These are phyloP conservation scores for Calonectria hongkongensis DNA, from an alignment of 2,329 filamentous ascomycete genomes.

Conservation along the genomic window DNA sequence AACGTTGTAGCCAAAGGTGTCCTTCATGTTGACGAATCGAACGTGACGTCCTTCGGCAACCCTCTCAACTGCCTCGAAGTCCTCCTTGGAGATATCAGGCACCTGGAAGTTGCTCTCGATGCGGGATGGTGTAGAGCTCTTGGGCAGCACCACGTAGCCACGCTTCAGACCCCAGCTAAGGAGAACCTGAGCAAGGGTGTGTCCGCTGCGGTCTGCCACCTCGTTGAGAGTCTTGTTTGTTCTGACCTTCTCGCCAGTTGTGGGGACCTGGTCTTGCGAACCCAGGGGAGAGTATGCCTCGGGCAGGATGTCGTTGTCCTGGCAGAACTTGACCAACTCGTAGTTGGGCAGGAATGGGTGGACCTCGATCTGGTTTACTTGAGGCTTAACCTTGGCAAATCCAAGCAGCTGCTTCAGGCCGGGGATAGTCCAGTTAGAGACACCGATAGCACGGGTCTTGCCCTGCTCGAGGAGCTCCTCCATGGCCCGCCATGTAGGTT, in stretches of 20 bases:
- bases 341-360: conserved; percentile 68
- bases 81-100: conserved; percentile 68
- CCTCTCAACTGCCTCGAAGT: conserved; percentile 67
- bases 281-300: conserved; percentile 78
- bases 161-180: conserved; percentile 78
- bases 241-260: conserved; percentile 54
- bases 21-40: conserved; percentile 89
- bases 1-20: conserved; percentile 84
- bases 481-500: conserved; percentile 74
- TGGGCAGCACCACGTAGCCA: conserved; percentile 81
- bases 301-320: conserved; percentile 69
- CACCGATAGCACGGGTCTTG: conserved; percentile 68
- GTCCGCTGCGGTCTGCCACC: conserved; percentile 70
- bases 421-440: conserved; percentile 70
- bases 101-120: conserved; percentile 66
- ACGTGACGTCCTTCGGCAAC: conserved; percentile 75
- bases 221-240: conserved; percentile 65
- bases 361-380: conserved; percentile 71
- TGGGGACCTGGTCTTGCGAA: conserved; percentile 65
- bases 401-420: conserved; percentile 58
- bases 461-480: conserved; percentile 67
- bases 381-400: conserved; percentile 66
- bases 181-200: conserved; percentile 71
- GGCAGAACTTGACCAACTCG: conserved; percentile 72
- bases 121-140: conserved; percentile 79